Evolutionary conservation across 257 asterid genomes (phyloP).

Genomic region (Gentiana straminea): DNA sequence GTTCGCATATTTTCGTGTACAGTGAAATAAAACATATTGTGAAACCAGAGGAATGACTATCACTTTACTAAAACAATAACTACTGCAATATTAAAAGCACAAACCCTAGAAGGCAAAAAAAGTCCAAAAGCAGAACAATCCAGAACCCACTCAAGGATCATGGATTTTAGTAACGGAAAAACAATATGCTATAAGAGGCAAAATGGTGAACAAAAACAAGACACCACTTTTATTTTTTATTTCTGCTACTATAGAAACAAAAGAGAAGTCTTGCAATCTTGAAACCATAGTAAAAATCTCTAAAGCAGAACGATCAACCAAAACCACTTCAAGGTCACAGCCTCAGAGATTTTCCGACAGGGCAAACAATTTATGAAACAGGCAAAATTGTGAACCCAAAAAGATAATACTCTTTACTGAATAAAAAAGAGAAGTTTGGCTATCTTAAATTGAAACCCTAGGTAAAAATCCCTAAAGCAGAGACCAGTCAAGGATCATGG

Average conservation of each 20-base stretch:
- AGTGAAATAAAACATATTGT: no score
- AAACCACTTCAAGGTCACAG: no score
- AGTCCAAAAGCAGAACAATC: no score
- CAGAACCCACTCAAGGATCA: no score
- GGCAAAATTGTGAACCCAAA: background rate
- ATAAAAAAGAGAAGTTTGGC: background rate
- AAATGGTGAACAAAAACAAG: background rate
- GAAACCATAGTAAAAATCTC: background rate
- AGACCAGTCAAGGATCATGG: background rate
- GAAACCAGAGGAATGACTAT: no score
- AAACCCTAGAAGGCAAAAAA: no score
- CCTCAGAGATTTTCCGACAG: background rate
- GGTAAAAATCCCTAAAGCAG: background rate
- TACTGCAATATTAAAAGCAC: no score
- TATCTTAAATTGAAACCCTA: conserved; percentile 11
- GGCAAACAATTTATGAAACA: background rate
- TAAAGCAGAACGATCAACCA: background rate
- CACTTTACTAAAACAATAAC: no score
- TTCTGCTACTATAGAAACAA: background rate
- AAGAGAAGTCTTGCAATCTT: background rate
- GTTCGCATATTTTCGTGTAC: no score
- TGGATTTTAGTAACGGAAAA: background rate
- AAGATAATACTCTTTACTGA: background rate
- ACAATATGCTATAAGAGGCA: no score
- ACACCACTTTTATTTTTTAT: background rate